Conservation (phyloP, 768 basidiomycete species). For the Leucosporidium creatinivorum region DNA sequence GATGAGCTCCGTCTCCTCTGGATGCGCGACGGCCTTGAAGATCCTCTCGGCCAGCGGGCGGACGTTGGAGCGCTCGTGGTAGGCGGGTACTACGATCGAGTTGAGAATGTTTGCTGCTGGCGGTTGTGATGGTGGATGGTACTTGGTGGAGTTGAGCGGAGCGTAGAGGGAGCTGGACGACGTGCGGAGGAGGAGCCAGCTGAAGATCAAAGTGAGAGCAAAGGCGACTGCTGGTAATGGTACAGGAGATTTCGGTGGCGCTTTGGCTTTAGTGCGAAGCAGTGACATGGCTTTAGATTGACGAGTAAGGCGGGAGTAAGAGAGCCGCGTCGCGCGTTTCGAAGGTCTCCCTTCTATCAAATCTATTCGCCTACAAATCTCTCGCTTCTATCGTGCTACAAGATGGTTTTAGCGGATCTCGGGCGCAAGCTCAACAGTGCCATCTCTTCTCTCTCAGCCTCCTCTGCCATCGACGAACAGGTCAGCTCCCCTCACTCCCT, state of each 20-base stretch:
- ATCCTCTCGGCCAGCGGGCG: slow-evolving; percentile 32
- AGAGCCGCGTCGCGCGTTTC: neutral
- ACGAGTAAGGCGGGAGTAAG: neutral
- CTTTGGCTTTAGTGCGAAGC: neutral
- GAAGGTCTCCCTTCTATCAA: neutral
- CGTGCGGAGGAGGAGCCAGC: slow-evolving; percentile 1
- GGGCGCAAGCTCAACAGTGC: slow-evolving; percentile 90
- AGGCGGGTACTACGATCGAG: slow-evolving; percentile 37
- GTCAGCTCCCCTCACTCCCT: slow-evolving; percentile 43
- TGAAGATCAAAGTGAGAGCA: neutral
- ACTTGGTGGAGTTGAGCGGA: slow-evolving; percentile 4
- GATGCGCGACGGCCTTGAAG: slow-evolving; percentile 19
- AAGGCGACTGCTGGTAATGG: neutral
- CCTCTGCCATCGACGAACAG: slow-evolving; percentile 84
- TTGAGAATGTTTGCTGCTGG: slow-evolving; percentile 10
- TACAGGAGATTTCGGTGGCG: neutral
- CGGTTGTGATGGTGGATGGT: slow-evolving; percentile 6
- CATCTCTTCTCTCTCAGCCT: slow-evolving; percentile 76
- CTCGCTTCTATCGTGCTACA: neutral
- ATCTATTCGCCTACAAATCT: neutral
- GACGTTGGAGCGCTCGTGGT: slow-evolving; percentile 37
- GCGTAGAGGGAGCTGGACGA: slow-evolving; percentile 8
- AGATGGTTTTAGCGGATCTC: slow-evolving; percentile 92
- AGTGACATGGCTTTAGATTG: neutral
- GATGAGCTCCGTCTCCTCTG: slow-evolving; percentile 32